Percentiles rank a stretch among this genome's conserved stretches.
Evolutionary conservation across 768 basidiomycete genomes (phyloP).

Genomic region (Tricholoma saponaceum): DNA sequence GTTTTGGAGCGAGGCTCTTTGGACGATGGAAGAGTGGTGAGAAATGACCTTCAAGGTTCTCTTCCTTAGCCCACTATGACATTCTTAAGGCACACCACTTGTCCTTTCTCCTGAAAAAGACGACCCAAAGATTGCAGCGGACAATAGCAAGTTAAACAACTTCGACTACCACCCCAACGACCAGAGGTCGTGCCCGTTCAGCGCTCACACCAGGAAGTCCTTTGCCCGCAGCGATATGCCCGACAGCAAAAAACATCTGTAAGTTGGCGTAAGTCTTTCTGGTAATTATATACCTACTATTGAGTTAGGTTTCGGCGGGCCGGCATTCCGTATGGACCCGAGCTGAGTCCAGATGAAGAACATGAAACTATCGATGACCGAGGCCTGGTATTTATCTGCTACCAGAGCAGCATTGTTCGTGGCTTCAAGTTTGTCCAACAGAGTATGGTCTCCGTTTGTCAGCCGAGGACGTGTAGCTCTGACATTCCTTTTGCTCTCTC

Average conservation of each 20-base stretch:
- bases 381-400: constrained; percentile 12
- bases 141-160: constrained; percentile 14
- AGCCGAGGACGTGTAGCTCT: too few relatives aligned
- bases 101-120: constrained; percentile 13
- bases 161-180: constrained; percentile 25
- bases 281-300: background rate
- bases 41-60: background rate
- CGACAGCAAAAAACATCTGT: too few relatives aligned
- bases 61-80: background rate
- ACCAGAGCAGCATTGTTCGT: constrained; percentile 14
- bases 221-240: constrained; percentile 14
- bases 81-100: constrained; percentile 10
- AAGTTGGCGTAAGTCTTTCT: constrained; percentile 2
- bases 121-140: constrained; percentile 5
- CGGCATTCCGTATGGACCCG: constrained; percentile 9
- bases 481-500: too few relatives aligned
- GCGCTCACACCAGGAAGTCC: constrained; percentile 16
- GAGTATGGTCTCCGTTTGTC: constrained; percentile 2
- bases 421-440: constrained; percentile 13
- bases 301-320: constrained; percentile 9
- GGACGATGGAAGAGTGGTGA: constrained; percentile 18
- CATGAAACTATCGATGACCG: constrained; percentile 7
- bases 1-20: constrained; percentile 13
- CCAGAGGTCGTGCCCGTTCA: constrained; percentile 12
- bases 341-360: constrained; percentile 7